Percentiles rank a stretch among this genome's conserved stretches.
These are phyloP conservation scores for Taxawa tesnikishii DNA, from an alignment of 2,329 filamentous ascomycete species.

Conservation along the genomic window DNA sequence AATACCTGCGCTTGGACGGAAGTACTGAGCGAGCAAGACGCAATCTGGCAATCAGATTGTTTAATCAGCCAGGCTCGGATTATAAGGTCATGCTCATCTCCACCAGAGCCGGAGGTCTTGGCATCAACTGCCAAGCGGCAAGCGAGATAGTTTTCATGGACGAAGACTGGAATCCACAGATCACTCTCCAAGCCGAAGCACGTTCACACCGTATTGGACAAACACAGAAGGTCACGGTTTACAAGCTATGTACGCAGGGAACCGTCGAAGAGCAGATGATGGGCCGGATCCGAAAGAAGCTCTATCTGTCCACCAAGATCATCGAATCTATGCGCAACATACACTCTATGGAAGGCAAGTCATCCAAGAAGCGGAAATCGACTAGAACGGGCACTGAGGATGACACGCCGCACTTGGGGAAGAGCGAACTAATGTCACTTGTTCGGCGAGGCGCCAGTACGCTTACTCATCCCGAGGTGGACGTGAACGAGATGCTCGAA, in stretches of 20 bases:
- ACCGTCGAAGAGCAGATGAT: constrained; percentile 49
- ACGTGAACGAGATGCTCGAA: constrained; percentile 43
- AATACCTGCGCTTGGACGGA: constrained; percentile 39
- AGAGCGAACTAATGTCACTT: constrained; percentile 40
- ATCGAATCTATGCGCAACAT: constrained; percentile 46
- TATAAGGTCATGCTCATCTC: constrained; percentile 45
- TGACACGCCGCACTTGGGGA: constrained; percentile 39
- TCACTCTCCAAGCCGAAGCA: constrained; percentile 42
- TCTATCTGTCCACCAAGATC: constrained; percentile 49
- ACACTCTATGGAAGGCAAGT: constrained; percentile 23
- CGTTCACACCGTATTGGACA: constrained; percentile 44
- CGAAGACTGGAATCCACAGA: constrained; percentile 43
- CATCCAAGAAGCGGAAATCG: constrained; percentile 20
- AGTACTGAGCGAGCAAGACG: constrained; percentile 34
- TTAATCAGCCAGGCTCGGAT: constrained; percentile 32
- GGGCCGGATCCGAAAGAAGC: constrained; percentile 46
- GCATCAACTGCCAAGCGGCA: constrained; percentile 42
- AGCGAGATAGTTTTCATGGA: constrained; percentile 46
- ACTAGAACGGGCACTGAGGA: constrained; percentile 21
- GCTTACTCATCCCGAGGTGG: constrained; percentile 38
- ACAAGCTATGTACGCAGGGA: constrained; percentile 43
- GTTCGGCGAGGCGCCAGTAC: constrained; percentile 43
- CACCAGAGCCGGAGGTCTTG: constrained; percentile 42
- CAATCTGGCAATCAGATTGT: constrained; percentile 41
- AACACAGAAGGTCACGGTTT: constrained; percentile 40